phyloP scores from a whole-genome alignment of 768 basidiomycete genomes.

The Rhizopogon vesiculosus region DNA sequence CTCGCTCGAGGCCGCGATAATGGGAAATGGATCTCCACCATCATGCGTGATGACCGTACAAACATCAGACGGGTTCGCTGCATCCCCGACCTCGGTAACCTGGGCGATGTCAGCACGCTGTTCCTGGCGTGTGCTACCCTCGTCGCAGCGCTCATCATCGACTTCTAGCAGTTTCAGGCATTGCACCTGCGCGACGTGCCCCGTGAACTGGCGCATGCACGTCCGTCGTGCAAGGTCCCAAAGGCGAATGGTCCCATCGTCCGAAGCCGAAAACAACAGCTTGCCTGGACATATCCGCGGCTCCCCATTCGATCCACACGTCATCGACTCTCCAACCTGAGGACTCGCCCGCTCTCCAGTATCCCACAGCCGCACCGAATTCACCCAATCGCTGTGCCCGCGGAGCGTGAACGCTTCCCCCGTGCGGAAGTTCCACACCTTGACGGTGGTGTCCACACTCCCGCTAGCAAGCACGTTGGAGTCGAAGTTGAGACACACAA shows the following conservation, averaged over 20 bases:
- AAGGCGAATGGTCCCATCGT: slow-evolving; percentile 88
- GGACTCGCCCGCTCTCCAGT: slow-evolving; percentile 14
- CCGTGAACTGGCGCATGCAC: slow-evolving; percentile 80
- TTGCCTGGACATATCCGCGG: slow-evolving; percentile 71
- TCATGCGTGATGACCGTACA: slow-evolving; percentile 28
- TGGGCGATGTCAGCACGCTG: slow-evolving; percentile 7
- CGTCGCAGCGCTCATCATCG: slow-evolving; percentile 47
- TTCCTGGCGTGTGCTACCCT: slow-evolving; percentile 12
- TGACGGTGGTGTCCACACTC: slow-evolving; percentile 91
- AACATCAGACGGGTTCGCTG: slow-evolving; percentile 14
- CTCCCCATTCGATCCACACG: slow-evolving; percentile 29
- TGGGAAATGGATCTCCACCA: background rate
- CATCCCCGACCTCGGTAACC: slow-evolving; percentile 8
- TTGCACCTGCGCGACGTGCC: slow-evolving; percentile 95
- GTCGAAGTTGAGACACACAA: slow-evolving; percentile 90
- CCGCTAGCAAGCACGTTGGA: slow-evolving; percentile 89
- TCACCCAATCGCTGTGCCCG: slow-evolving; percentile 96
- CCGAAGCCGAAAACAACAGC: slow-evolving; percentile 96
- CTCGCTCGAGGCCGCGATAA: slow-evolving; percentile 6
- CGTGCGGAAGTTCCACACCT: slow-evolving; percentile 90
- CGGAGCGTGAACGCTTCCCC: slow-evolving; percentile 89
- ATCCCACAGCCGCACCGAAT: slow-evolving; percentile 93
- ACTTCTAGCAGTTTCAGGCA: slow-evolving; percentile 75
- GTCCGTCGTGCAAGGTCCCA: slow-evolving; percentile 86
- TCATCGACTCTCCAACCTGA: slow-evolving; percentile 4